Evolutionary conservation across 805 yeast species (phyloP).

Genomic region (Pichia cephalocereana): DNA sequence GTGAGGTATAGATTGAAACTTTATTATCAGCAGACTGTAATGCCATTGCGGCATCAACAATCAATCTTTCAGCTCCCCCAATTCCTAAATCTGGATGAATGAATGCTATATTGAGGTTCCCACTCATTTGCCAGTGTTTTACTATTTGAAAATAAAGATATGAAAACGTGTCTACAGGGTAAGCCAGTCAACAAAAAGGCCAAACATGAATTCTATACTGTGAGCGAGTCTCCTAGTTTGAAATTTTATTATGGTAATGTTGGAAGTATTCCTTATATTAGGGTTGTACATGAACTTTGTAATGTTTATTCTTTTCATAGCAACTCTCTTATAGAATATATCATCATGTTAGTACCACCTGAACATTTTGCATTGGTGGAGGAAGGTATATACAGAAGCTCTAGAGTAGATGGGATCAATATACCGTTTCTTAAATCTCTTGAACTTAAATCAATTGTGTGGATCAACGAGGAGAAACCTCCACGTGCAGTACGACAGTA

Average conservation of each 20-base stretch:
- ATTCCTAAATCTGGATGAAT: slow-evolving; percentile 95
- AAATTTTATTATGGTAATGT: too few relatives aligned
- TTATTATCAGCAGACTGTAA: slow-evolving; percentile 47
- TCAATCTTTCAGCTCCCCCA: slow-evolving; percentile 96
- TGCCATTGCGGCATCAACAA: slow-evolving; percentile 91
- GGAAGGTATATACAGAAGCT: slow-evolving; percentile 75
- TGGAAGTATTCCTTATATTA: too few relatives aligned
- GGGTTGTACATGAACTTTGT: too few relatives aligned
- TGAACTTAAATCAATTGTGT: slow-evolving; percentile 54
- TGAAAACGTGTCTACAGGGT: too few relatives aligned
- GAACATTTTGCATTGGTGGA: slow-evolving; percentile 89
- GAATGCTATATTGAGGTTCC: slow-evolving; percentile 49
- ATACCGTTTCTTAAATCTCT: slow-evolving; percentile 72
- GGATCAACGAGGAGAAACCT: slow-evolving; percentile 81
- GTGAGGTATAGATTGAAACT: slow-evolving; percentile 74
- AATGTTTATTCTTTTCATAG: too few relatives aligned
- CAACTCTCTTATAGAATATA: too few relatives aligned
- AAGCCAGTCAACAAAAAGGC: too few relatives aligned
- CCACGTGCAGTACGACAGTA: slow-evolving; percentile 60
- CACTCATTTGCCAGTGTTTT: too few relatives aligned
- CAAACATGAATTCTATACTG: too few relatives aligned
- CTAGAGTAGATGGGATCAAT: slow-evolving; percentile 67
- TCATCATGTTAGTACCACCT: slow-evolving; percentile 77
- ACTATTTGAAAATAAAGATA: too few relatives aligned
- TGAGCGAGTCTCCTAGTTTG: too few relatives aligned